phyloP scores from a whole-genome alignment of 1,284 basidiomycete species.

The Melampsora americana region DNA sequence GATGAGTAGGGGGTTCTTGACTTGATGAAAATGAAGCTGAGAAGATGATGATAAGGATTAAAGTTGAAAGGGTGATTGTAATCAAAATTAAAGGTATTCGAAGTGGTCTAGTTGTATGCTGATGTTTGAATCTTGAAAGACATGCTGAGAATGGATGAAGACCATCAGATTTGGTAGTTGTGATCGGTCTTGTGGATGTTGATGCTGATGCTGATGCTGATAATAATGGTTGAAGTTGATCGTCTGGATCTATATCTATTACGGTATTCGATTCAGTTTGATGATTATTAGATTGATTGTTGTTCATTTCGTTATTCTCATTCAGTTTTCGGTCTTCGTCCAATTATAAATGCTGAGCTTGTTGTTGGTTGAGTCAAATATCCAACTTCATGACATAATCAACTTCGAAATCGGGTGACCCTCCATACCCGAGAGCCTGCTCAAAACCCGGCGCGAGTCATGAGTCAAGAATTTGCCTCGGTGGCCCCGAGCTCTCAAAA shows the following conservation, averaged over 20 bases:
- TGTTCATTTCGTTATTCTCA: too few relatives aligned
- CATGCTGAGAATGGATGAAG: slow-evolving; percentile 7
- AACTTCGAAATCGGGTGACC: too few relatives aligned
- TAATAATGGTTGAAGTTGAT: too few relatives aligned
- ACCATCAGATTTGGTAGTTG: not conserved
- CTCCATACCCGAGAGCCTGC: too few relatives aligned
- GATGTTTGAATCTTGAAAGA: not conserved
- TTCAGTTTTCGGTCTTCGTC: too few relatives aligned
- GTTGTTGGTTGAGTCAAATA: too few relatives aligned
- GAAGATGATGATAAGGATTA: not conserved
- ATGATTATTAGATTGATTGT: too few relatives aligned
- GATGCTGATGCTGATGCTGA: not conserved
- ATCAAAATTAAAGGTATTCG: slow-evolving; percentile 52
- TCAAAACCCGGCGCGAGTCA: too few relatives aligned
- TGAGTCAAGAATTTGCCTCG: too few relatives aligned
- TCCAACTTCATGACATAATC: too few relatives aligned
- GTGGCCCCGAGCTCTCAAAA: too few relatives aligned
- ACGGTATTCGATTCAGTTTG: not conserved
- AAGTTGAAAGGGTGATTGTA: slow-evolving; percentile 55
- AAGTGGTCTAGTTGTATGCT: not conserved
- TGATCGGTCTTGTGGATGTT: not conserved
- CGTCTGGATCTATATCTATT: not conserved
- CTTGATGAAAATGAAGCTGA: slow-evolving; percentile 2
- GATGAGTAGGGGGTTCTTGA: not conserved
- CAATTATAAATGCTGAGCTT: too few relatives aligned